Percentiles rank a stretch among this genome's conserved stretches.
These are phyloP conservation scores for Pleurotus cornucopiae DNA, from an alignment of 768 basidiomycete species.

Conservation along the genomic window DNA sequence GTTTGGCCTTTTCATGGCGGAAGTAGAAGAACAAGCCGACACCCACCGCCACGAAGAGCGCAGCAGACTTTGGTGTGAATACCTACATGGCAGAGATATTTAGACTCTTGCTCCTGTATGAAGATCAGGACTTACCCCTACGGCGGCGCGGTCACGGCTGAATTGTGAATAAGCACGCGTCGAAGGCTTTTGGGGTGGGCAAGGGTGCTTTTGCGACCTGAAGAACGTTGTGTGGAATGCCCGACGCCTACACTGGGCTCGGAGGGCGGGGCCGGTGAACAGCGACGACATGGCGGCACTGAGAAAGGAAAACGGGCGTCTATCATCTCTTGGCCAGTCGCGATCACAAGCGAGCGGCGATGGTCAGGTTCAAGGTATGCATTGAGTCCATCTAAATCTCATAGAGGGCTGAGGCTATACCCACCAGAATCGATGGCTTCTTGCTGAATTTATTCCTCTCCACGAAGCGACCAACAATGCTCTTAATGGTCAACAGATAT, in stretches of 20 bases:
- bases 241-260: neutral
- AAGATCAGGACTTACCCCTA: slow-evolving; percentile 13
- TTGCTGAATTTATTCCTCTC: slow-evolving; percentile 74
- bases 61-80: slow-evolving; percentile 87
- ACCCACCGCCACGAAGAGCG: slow-evolving; percentile 79
- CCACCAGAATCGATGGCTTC: slow-evolving; percentile 78
- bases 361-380: slow-evolving; percentile 7
- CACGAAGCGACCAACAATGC: slow-evolving; percentile 8
- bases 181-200: neutral
- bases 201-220: neutral
- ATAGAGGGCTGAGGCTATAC: neutral
- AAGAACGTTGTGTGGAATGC: slow-evolving; percentile 1
- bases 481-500: slow-evolving; percentile 64
- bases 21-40: slow-evolving; percentile 86
- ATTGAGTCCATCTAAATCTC: neutral
- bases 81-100: slow-evolving; percentile 45
- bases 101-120: neutral
- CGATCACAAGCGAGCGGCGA: neutral
- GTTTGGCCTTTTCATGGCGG: slow-evolving; percentile 74
- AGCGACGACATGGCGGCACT: neutral
- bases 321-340: neutral
- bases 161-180: slow-evolving; percentile 3
- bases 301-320: no score
- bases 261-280: neutral
- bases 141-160: slow-evolving; percentile 11